Conservation (phyloP, 768 basidiomycete species). For the Trametes gibbosa region DNA sequence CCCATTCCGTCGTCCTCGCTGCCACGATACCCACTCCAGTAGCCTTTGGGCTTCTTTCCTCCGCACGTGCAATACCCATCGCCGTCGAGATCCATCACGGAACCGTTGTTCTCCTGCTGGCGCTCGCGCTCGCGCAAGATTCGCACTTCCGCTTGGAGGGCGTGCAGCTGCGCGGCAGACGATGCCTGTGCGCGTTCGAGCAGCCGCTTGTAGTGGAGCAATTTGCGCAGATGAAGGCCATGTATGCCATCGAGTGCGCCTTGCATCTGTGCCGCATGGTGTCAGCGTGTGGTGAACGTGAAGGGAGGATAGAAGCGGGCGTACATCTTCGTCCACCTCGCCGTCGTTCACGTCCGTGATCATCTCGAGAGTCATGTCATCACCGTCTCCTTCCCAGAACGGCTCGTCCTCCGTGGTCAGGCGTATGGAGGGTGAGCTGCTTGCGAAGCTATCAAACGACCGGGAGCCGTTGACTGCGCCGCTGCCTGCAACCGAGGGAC, state of each 20-base stretch:
- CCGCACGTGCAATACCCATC: conserved; percentile 51
- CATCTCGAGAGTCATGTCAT: conserved; percentile 71
- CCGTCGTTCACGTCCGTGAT: conserved; percentile 66
- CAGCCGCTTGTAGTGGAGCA: conserved; percentile 73
- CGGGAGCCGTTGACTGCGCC: conserved; percentile 5
- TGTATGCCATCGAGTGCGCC: conserved; percentile 40
- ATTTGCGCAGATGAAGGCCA: conserved; percentile 48
- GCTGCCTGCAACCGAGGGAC: conserved; percentile 13
- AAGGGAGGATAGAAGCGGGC: not conserved
- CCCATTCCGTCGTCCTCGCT: conserved; percentile 44
- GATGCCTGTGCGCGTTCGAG: conserved; percentile 79
- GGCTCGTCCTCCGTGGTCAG: conserved; percentile 28
- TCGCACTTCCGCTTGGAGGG: conserved; percentile 77
- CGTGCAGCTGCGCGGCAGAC: conserved; percentile 79
- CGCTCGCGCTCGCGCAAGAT: conserved; percentile 51
- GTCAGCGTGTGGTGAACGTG: not conserved
- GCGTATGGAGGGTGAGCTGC: conserved; percentile 29
- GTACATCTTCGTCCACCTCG: conserved; percentile 75
- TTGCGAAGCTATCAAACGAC: conserved; percentile 17
- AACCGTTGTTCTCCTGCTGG: conserved; percentile 27
- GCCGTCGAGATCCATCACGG: conserved; percentile 17
- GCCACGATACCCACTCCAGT: conserved; percentile 70
- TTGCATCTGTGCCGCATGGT: conserved; percentile 38
- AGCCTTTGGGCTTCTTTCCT: conserved; percentile 58
- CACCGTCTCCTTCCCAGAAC: conserved; percentile 50